Evolutionary conservation across 1,284 basidiomycete genomes (phyloP), one percentile per base, ranked within the genome.

Genomic region (Ganoderma leucocontextum): DNA sequence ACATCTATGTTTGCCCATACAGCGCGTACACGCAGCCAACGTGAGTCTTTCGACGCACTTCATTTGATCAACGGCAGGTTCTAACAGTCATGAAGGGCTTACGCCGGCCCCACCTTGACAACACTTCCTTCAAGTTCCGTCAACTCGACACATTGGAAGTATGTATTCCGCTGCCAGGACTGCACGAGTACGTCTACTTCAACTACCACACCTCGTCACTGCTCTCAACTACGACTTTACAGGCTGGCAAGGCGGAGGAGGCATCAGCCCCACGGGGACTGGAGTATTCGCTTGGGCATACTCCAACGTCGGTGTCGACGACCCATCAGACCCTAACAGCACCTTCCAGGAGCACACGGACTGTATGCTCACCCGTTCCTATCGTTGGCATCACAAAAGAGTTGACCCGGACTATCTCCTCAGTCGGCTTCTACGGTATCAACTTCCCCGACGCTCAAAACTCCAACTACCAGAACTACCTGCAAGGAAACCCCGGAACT

Each of bases 371-470:
- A 12, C 62, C 49, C 53, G 22, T 53, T 55, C 19, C n/a, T 8
- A 25, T 25, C 22, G 22, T 19, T 29, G 17, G 6, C 57, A 15
- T 38, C 22, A 38, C 39, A 17, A 13, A 13, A 47, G 19, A 42
- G 13, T 13, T 39, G 19, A 42, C 35, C 22, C 29, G 29, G 29
- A 29, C 38, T 38, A 15, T 53, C 12, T 42, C n/a, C 41, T 35
- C 65, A 89, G 88, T 89, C 73, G 87, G 87, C 13, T 87, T 90
- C 80, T 89, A 84, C 76, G 88, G 87, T 63, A 76, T 86, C 62
- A 82, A 85, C 76, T 86, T 81, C 70, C 77, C 83, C 8, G 72
- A 75, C 33, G 86, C 87, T 17, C 87, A 89, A 71, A 85, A 78
- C 55, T 75, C 78, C 19, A 79, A 82, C 65, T 89, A 90, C 75